These are phyloP conservation scores for Stygiomarasmius scandens DNA, from an alignment of 1,284 basidiomycete genomes.

Conservation along the genomic window DNA sequence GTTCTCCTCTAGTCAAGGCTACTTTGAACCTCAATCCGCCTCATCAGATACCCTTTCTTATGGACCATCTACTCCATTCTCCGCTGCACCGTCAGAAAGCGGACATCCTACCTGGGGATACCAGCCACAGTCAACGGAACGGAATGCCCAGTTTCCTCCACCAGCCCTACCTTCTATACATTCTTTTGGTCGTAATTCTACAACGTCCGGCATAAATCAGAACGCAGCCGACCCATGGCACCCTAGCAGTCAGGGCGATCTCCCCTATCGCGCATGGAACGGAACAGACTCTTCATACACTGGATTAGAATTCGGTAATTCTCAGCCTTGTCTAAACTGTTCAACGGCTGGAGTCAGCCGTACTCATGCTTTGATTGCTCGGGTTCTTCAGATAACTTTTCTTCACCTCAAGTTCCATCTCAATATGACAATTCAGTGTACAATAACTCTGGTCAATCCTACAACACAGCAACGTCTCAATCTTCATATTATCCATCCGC, in stretches of 20 bases:
- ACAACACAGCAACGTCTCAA: background rate
- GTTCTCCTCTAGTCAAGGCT: constrained; percentile 42
- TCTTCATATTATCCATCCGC: background rate
- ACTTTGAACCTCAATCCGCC: constrained; percentile 37
- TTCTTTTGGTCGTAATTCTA: constrained; percentile 39
- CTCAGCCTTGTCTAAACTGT: constrained; percentile 29
- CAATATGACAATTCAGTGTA: background rate
- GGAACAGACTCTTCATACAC: constrained; percentile 25
- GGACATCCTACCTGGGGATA: constrained; percentile 54
- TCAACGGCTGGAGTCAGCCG: background rate
- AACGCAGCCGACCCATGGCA: constrained; percentile 26
- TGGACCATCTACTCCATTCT: constrained; percentile 13
- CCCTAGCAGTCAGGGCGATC: constrained; percentile 9
- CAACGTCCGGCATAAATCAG: constrained; percentile 15
- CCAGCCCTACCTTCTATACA: constrained; percentile 53
- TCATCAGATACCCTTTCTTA: constrained; percentile 18
- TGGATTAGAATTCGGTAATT: constrained; percentile 24
- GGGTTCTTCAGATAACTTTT: constrained; percentile 1
- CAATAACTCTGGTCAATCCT: background rate
- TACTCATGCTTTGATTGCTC: background rate
- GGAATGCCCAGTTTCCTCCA: constrained; percentile 52
- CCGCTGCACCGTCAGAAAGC: constrained; percentile 3
- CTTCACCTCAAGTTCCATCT: background rate
- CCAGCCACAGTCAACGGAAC: constrained; percentile 39
- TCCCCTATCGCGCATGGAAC: constrained; percentile 2